A percentile compares a stretch with the other conserved stretches of the same genome.
phyloP scores from a whole-genome alignment of 176 grass and related monocot genomes.

The Zoysia japonica region DNA sequence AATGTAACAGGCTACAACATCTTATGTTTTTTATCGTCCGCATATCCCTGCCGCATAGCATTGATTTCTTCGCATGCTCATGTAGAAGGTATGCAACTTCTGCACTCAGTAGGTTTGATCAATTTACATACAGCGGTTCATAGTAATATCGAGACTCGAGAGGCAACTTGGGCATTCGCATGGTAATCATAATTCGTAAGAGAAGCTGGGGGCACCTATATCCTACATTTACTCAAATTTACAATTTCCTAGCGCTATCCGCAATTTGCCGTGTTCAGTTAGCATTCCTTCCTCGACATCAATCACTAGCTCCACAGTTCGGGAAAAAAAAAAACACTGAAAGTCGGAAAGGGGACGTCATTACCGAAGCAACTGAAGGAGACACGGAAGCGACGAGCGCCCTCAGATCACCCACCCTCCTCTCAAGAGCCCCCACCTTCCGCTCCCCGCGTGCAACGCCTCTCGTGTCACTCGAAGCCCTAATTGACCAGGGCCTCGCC shows the following conservation, averaged over 20 bases:
- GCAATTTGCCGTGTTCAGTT: neutral
- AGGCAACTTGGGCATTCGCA: neutral
- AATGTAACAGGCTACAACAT: neutral
- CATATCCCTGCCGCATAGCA: neutral
- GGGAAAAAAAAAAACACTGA: neutral
- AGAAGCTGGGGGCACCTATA: neutral
- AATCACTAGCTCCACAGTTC: neutral
- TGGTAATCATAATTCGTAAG: neutral
- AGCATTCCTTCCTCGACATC: neutral
- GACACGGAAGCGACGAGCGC: conserved; percentile 42
- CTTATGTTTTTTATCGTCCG: neutral
- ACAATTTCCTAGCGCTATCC: neutral
- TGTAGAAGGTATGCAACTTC: neutral
- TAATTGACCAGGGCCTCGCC: conserved; percentile 18
- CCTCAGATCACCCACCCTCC: conserved; percentile 44
- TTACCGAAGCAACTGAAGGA: conserved; percentile 45
- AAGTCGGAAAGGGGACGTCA: neutral
- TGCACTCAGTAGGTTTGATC: neutral
- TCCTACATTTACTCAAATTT: neutral
- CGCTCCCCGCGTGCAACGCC: conserved; percentile 14
- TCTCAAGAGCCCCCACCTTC: conserved; percentile 35
- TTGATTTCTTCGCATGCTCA: neutral
- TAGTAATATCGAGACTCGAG: neutral
- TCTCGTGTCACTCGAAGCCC: conserved; percentile 36
- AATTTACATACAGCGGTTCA: neutral